phyloP scores from a whole-genome alignment of 148 eudicot species.

The Talinum fruticosum region DNA sequence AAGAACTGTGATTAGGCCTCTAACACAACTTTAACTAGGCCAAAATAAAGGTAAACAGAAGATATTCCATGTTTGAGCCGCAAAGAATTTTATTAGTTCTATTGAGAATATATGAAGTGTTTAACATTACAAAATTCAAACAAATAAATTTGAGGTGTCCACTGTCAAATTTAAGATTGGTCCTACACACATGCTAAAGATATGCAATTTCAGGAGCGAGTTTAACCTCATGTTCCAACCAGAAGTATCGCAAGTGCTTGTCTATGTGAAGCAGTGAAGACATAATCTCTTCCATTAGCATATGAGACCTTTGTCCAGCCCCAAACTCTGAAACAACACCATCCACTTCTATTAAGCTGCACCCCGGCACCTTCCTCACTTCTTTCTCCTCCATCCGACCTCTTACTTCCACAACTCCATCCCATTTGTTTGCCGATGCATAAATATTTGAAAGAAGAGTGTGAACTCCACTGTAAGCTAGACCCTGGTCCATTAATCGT shows the following conservation, averaged over 20 bases:
- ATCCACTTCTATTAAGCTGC: constrained; percentile 57
- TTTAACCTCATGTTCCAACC: constrained; percentile 24
- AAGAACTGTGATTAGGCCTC: too few relatives aligned
- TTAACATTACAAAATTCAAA: not conserved
- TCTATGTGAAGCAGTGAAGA: constrained; percentile 32
- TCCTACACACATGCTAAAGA: not conserved
- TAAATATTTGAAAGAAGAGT: constrained; percentile 66
- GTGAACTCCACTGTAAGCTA: constrained; percentile 48
- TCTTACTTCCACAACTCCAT: constrained; percentile 47
- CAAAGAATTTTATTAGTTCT: too few relatives aligned
- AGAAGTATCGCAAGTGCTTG: constrained; percentile 40
- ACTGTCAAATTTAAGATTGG: not conserved
- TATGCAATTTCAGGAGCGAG: constrained; percentile 14
- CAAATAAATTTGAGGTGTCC: too few relatives aligned
- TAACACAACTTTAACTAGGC: too few relatives aligned
- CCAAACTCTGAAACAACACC: constrained; percentile 52
- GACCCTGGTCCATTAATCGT: constrained; percentile 29
- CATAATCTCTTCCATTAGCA: constrained; percentile 30
- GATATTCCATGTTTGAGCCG: not conserved
- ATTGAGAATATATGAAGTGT: too few relatives aligned
- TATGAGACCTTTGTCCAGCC: constrained; percentile 42
- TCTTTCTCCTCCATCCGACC: constrained; percentile 45
- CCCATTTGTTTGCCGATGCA: constrained; percentile 58
- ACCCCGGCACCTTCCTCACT: constrained; percentile 60
- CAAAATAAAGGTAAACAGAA: not conserved